Base-by-base conservation (phyloP, 2,329 filamentous ascomycete genomes). In the Aspergillus alliaceus region DNA sequence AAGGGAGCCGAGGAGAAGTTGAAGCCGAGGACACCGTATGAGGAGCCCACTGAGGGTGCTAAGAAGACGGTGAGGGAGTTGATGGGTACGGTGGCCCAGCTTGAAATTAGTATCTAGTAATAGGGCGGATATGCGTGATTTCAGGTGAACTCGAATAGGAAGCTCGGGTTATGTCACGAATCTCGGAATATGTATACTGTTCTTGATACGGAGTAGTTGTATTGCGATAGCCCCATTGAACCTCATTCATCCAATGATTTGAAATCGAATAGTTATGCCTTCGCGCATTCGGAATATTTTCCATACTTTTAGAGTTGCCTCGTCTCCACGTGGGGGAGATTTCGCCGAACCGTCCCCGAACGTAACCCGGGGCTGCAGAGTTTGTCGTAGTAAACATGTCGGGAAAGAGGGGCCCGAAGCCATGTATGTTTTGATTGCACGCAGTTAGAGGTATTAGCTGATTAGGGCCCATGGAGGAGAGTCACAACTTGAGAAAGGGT, bases 1-100 rank as follows among this genome's bases (percentile, higher is more conserved):
- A 79, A 83, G 57, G 81, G 79, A 1, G 84, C 86, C 2, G 81
- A 82, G 70, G 77, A 80, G 69, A 82, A 83, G 71, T 68, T 89
- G 70, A 75, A 73, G 69, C 86, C 86, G 0, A 77, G 86, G 54
- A 79, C 80, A 57, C 87, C 87, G n/a, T 90, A 90, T 66, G 75
- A 83, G 61, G 73, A 75, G 58, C 72, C 76, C 0, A 69, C 66
- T 6, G 77, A 80, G 32, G 73, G 63, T 31, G 74, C 71, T n/a
- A 81, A 80, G 74, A 68, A 75, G 66, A 71, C 66, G 40, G 76
- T 82, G 39, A 64, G 64, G 58, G 68, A 68, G 29, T 66, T 70
- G 40, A 79, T 81, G 71, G 71, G 63, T 37, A 69, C 72, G 53
- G 63, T 80, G 65, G 72, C 71, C n/a, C 64, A 64, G 53, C 69